Base-by-base conservation (phyloP, 116 monocot species). In the Cymodocea nodosa region DNA sequence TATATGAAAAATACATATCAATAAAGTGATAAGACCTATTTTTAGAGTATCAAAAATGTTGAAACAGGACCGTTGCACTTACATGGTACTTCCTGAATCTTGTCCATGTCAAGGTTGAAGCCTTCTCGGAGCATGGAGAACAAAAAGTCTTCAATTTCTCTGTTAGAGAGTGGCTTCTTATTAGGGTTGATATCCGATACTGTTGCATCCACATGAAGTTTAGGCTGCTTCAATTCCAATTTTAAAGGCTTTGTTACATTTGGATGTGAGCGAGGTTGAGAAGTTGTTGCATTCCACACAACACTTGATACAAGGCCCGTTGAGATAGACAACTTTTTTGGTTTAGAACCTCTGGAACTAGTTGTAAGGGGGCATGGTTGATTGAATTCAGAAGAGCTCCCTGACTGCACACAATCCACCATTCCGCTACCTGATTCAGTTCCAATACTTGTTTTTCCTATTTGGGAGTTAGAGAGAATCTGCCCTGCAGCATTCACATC, bases 121-220 rank as follows among this genome's bases (percentile, higher is more conserved):
- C 87, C 89, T 56, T 89, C 82, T 55, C 82, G 82, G 49, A 89
- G 87, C 89, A 94, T 86, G 51, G 81, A 78, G 62, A 89, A 89
- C 5, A 94, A 66, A 65, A 93, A 87, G 64, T 89, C 86, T 63
- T 84, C 82, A 23, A 78, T 22, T 52, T 82, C 84, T 24, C 51
- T 70, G 53, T 80, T 65, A 52, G 16, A 69, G 23, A 70, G n/a
- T 53, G 20, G 17, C 17, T 60, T 57, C 40, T 53, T 69, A n/a
- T 67, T 72, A 34, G 50, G 12, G 49, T 19, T 51, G 64, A 23
- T 53, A 58, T 56, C 48, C 20, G 71, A 59, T 35, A 24, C 36
- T 13, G 35, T 23, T 68, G 59, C 65, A 66, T 78, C 69, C 23
- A 63, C 7, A 34, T 64, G n/a, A 60, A 67, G 40, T 67, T 59